Evolutionary conservation across 257 asterid genomes (phyloP).

Genomic region (Solanum neorickii): DNA sequence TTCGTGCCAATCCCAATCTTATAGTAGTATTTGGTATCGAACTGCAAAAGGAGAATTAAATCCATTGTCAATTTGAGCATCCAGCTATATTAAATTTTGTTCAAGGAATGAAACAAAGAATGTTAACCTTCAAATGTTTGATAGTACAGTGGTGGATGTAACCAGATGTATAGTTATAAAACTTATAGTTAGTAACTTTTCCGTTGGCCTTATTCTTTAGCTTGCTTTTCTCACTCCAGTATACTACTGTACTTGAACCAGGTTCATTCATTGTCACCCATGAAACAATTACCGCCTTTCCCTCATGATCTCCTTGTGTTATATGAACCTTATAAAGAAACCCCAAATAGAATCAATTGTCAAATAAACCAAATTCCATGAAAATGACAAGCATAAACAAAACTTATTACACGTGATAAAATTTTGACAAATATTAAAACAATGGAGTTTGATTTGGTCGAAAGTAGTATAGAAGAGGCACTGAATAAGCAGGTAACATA

Average conservation of each 20-base stretch:
- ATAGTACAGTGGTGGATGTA: constrained; percentile 64
- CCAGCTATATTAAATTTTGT: neutral
- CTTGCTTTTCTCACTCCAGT: constrained; percentile 40
- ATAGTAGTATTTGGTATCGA: constrained; percentile 67
- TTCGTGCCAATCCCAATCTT: constrained; percentile 47
- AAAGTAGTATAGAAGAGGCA: neutral
- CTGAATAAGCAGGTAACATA: neutral
- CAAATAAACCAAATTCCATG: neutral
- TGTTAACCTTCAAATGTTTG: constrained; percentile 32
- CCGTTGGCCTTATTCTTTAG: constrained; percentile 30
- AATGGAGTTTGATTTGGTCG: neutral
- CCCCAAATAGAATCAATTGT: neutral
- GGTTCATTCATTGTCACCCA: constrained; percentile 73
- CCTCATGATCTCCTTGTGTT: constrained; percentile 82
- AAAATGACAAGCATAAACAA: neutral
- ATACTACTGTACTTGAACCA: constrained; percentile 40
- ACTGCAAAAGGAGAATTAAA: constrained; percentile 21
- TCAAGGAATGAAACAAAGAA: neutral
- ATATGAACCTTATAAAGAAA: constrained; percentile 52
- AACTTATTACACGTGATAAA: neutral
- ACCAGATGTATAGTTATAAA: constrained; percentile 66
- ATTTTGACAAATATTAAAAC: neutral
- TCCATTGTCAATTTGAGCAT: neutral
- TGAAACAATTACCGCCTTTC: constrained; percentile 76
- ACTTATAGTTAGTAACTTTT: constrained; percentile 31